A percentile compares a stretch with the other conserved stretches of the same genome.
phyloP scores from a whole-genome alignment of 31 red algal genomes.

The Odonthalia washingtoniensis region DNA sequence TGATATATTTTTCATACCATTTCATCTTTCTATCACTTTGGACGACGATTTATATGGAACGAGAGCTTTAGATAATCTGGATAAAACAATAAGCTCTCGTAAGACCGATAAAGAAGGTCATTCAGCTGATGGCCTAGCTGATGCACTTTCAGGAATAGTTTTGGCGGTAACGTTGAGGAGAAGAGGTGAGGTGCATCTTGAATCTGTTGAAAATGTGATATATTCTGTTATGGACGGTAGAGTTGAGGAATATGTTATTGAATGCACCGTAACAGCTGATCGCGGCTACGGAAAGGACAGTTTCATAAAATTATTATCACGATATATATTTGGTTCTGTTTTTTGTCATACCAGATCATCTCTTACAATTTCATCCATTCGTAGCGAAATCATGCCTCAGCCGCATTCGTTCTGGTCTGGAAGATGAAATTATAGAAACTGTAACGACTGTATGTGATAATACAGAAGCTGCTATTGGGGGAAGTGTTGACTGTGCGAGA shows the following conservation, averaged over 20 bases:
- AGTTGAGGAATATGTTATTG: neutral
- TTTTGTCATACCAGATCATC: slow-evolving; percentile 19
- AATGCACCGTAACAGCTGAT: slow-evolving; percentile 36
- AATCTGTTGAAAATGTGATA: slow-evolving; percentile 4
- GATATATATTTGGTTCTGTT: slow-evolving; percentile 14
- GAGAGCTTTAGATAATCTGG: too few species aligned
- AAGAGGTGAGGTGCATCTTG: slow-evolving; percentile 4
- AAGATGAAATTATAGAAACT: neutral
- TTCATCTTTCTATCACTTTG: slow-evolving; percentile 36
- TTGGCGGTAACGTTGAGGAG: slow-evolving; percentile 21
- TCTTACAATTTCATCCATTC: slow-evolving; percentile 26
- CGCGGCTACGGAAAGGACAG: slow-evolving; percentile 37
- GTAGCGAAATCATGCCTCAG: too few species aligned
- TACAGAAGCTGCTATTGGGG: neutral
- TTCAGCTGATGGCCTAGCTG: slow-evolving; percentile 34
- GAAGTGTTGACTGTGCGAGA: neutral
- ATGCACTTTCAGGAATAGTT: slow-evolving; percentile 20
- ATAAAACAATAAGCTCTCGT: too few species aligned
- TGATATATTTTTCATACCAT: slow-evolving; percentile 20
- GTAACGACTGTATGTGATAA: neutral
- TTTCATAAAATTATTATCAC: slow-evolving; percentile 18
- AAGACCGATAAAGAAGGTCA: too few species aligned
- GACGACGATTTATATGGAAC: too few species aligned
- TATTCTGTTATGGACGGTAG: neutral
- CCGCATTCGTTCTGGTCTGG: neutral